Conservation (phyloP, 768 basidiomycete species). For the Nidularia sp. region DNA sequence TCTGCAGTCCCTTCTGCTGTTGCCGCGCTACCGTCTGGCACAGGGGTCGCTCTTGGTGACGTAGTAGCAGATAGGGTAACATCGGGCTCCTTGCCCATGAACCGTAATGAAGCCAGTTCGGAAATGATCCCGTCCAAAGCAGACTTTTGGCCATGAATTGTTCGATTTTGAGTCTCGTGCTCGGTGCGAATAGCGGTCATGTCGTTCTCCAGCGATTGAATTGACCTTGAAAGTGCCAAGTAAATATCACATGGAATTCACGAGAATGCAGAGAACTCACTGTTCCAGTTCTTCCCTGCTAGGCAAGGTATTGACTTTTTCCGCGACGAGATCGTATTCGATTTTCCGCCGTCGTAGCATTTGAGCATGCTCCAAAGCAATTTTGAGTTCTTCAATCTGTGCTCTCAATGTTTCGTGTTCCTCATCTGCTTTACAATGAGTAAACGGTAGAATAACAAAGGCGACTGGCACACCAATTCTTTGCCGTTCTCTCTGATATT, state of each 20-base stretch:
- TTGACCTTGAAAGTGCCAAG: conserved; percentile 43
- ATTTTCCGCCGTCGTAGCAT: conserved; percentile 73
- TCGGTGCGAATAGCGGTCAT: conserved; percentile 72
- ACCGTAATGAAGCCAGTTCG: conserved; percentile 57
- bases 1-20: conserved; percentile 10
- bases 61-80: conserved; percentile 33
- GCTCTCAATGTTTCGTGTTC: conserved; percentile 64
- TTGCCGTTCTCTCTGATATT: conserved; percentile 71
- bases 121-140: conserved; percentile 63
- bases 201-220: conserved; percentile 68
- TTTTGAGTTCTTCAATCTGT: conserved; percentile 79
- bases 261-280: conserved; percentile 39
- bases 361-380: conserved; percentile 74
- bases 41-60: conserved; percentile 47
- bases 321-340: conserved; percentile 81
- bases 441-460: neutral
- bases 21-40: conserved; percentile 22
- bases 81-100: conserved; percentile 68
- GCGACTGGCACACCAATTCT: conserved; percentile 50
- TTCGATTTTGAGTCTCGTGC: conserved; percentile 68
- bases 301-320: conserved; percentile 77
- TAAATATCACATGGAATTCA: conserved; percentile 1
- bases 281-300: conserved; percentile 71
- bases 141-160: conserved; percentile 62
- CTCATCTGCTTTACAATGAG: conserved; percentile 40